These are phyloP conservation scores for Colletotrichum sp. DNA, from an alignment of 2,329 filamentous ascomycete species.

Conservation along the genomic window DNA sequence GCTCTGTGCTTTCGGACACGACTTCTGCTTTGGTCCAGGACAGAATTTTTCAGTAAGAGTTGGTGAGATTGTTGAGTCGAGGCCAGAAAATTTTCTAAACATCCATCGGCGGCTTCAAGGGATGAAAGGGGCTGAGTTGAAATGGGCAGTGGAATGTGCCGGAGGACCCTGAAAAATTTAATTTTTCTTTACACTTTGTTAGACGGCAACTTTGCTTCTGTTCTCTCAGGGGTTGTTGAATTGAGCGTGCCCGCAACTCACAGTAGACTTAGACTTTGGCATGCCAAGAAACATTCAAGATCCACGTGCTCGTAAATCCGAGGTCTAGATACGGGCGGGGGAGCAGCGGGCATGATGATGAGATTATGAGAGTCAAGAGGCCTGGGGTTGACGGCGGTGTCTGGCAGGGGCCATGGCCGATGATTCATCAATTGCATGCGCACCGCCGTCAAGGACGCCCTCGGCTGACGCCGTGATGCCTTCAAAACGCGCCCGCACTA, in stretches of 20 bases:
- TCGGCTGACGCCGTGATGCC: constrained; percentile 8
- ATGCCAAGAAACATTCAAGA: neutral
- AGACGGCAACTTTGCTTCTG: neutral
- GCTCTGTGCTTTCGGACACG: constrained; percentile 7
- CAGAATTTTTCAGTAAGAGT: neutral
- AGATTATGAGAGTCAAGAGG: neutral
- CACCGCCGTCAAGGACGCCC: neutral
- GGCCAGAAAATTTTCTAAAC: neutral
- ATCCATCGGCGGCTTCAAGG: neutral
- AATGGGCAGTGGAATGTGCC: neutral
- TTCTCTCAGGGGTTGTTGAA: neutral
- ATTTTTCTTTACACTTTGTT: neutral
- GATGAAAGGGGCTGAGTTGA: neutral
- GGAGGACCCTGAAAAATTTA: neutral
- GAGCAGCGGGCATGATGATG: neutral
- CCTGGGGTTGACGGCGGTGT: neutral
- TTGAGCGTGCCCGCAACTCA: neutral
- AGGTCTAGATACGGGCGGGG: neutral
- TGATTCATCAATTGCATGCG: neutral
- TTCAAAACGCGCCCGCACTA: constrained; percentile 10
- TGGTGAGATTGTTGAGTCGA: neutral
- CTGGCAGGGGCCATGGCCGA: neutral
- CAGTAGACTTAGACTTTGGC: neutral
- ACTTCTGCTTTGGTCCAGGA: neutral
- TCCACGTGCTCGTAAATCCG: neutral